phyloP scores from a whole-genome alignment of 2,329 filamentous ascomycete genomes.

The Aspergillus fructus region DNA sequence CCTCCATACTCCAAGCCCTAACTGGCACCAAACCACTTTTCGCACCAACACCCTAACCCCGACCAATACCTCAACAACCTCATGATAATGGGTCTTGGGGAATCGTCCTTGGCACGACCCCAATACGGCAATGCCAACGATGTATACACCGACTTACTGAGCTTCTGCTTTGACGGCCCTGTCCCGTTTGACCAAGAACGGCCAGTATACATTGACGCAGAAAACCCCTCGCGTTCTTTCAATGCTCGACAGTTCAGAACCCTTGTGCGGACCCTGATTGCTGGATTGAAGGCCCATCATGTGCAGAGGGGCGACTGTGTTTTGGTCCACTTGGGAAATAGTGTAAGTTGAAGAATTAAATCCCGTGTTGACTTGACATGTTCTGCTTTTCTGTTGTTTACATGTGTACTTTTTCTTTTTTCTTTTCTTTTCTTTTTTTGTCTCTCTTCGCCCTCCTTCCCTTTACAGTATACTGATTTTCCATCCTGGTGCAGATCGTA shows the following conservation, averaged over 20 bases:
- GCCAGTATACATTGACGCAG: conserved; percentile 45
- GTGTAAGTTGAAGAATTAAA: conserved; percentile 29
- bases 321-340: conserved; percentile 43
- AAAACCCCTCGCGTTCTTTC: conserved; percentile 37
- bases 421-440: neutral
- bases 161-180: conserved; percentile 41
- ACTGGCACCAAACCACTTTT: neutral
- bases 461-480: conserved; percentile 12
- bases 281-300: conserved; percentile 40
- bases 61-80: neutral
- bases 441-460: neutral
- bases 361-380: neutral
- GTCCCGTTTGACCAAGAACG: conserved; percentile 35
- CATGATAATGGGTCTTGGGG: conserved; percentile 25
- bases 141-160: conserved; percentile 41
- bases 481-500: conserved; percentile 29
- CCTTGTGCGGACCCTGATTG: conserved; percentile 39
- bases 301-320: conserved; percentile 45
- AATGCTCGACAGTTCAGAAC: conserved; percentile 35
- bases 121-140: conserved; percentile 14
- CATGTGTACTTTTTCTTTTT: neutral
- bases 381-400: neutral
- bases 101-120: conserved; percentile 21
- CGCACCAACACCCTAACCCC: conserved; percentile 4
- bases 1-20: neutral